Evolutionary conservation across 306 rosid genomes (phyloP).

Genomic region (Spatholobus suberectus): DNA sequence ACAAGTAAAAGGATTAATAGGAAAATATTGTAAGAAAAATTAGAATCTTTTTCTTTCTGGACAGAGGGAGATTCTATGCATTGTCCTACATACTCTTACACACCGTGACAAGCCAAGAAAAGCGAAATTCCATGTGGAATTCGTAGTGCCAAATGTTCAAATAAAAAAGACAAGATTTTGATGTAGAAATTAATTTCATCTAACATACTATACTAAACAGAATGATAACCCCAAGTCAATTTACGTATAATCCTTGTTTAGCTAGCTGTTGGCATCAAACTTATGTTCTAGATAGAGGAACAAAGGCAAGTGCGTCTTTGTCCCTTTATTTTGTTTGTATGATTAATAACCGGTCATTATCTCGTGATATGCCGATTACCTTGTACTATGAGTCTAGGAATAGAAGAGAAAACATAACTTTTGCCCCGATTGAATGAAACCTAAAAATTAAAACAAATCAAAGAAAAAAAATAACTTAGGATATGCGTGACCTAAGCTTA

Average conservation of each 20-base stretch:
- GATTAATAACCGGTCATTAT: neutral
- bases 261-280: conserved; percentile 20
- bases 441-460: too few species aligned
- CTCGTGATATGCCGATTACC: conserved; percentile 25
- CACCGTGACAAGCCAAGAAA: neutral
- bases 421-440: neutral
- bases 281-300: neutral
- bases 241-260: conserved; percentile 30
- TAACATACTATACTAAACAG: neutral
- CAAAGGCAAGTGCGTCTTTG: conserved; percentile 28
- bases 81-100: neutral
- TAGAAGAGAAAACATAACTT: too few species aligned
- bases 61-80: too few species aligned
- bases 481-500: too few species aligned
- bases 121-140: neutral
- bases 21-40: too few species aligned
- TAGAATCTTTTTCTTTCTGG: too few species aligned
- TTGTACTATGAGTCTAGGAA: too few species aligned
- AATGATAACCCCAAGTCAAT: neutral
- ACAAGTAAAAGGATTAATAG: too few species aligned
- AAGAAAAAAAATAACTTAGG: too few species aligned
- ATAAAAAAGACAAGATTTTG: neutral
- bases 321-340: neutral
- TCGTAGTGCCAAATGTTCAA: neutral
- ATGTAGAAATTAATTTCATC: neutral